Conservation (phyloP, 805 yeast genomes). For the Yarrowia divulgata region DNA sequence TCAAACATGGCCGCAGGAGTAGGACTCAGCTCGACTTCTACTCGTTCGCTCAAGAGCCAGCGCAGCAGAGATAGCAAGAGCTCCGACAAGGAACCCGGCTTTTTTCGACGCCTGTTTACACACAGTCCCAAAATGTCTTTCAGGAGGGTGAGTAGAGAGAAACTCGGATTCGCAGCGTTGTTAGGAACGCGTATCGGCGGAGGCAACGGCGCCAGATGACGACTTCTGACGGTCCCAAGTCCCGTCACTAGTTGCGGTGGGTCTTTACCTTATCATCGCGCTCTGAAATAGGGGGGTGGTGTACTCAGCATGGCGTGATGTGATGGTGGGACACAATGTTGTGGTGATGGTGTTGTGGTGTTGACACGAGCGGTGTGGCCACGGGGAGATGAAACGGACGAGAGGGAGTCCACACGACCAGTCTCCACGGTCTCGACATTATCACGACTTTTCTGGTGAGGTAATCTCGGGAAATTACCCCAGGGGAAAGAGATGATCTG, state of each 20-base stretch:
- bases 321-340: background rate
- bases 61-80: constrained; percentile 27
- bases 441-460: no score
- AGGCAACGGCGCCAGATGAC: background rate
- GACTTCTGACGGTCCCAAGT: background rate
- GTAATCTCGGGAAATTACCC: no score
- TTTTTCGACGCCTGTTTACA: constrained; percentile 30
- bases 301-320: background rate
- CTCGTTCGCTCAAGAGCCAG: constrained; percentile 36
- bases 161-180: background rate
- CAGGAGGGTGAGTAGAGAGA: constrained; percentile 21
- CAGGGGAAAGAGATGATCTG: no score
- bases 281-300: background rate
- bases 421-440: no score
- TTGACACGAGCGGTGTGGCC: background rate
- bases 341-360: background rate
- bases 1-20: constrained; percentile 23
- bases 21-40: constrained; percentile 30
- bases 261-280: no score
- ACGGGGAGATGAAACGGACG: background rate
- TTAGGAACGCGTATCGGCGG: background rate
- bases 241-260: background rate
- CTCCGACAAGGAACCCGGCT: constrained; percentile 33
- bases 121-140: constrained; percentile 30
- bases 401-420: background rate